phyloP scores from a whole-genome alignment of 2,329 filamentous ascomycete genomes.

The Colletotrichum spinosum region DNA sequence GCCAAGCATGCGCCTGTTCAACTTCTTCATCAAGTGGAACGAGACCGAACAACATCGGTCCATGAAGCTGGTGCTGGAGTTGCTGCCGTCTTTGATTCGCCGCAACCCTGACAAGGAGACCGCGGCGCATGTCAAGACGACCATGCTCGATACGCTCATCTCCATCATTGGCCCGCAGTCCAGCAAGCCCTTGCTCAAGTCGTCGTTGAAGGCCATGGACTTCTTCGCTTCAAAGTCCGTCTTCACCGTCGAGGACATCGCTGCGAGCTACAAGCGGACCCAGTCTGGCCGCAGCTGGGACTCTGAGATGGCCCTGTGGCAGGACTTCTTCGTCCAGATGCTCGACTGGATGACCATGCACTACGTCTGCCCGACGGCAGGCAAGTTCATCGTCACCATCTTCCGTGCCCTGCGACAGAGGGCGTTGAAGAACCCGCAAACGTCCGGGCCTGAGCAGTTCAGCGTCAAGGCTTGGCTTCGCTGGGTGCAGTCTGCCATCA shows the following conservation, averaged over 20 bases:
- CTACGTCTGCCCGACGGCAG: constrained; percentile 69
- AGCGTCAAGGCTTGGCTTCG: constrained; percentile 62
- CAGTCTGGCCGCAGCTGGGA: constrained; percentile 42
- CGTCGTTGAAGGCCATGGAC: constrained; percentile 75
- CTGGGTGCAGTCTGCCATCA: constrained; percentile 66
- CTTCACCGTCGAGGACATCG: constrained; percentile 60
- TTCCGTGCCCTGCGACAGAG: constrained; percentile 59
- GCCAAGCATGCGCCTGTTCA: constrained; percentile 64
- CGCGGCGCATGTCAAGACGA: constrained; percentile 53
- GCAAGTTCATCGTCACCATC: constrained; percentile 70
- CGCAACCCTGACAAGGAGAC: constrained; percentile 59
- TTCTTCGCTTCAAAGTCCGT: constrained; percentile 73
- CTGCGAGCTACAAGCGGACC: constrained; percentile 53
- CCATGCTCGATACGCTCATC: constrained; percentile 64
- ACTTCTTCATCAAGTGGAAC: constrained; percentile 75
- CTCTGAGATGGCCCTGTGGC: constrained; percentile 55
- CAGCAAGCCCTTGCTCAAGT: constrained; percentile 74
- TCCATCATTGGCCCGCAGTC: constrained; percentile 71
- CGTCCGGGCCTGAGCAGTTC: constrained; percentile 42
- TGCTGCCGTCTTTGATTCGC: constrained; percentile 62
- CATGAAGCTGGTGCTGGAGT: constrained; percentile 71
- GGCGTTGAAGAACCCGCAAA: constrained; percentile 39
- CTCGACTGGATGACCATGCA: constrained; percentile 68
- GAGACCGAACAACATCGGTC: constrained; percentile 74
- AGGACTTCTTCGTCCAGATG: constrained; percentile 59